Percentiles rank a stretch among this genome's conserved stretches.
Conservation (phyloP, 78 protist genomes). For the Protostelium mycophagum region DNA sequence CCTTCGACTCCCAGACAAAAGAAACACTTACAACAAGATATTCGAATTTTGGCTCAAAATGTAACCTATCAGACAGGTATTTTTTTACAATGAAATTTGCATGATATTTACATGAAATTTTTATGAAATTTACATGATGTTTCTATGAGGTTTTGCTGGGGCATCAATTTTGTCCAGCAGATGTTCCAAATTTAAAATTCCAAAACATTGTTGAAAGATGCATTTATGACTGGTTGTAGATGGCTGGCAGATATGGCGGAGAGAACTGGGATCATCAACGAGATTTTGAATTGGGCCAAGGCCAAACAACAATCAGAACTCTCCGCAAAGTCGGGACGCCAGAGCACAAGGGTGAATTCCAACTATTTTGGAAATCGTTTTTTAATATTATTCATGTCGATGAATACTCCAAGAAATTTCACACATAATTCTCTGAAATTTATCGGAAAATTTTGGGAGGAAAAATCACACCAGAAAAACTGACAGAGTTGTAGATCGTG, state of each 20-base stretch:
- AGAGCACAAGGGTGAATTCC: not conserved
- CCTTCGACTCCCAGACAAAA: constrained; percentile 97
- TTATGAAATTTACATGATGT: too few relatives aligned
- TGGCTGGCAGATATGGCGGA: constrained; percentile 6
- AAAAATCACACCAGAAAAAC: not conserved
- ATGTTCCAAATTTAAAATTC: not conserved
- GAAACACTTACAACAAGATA: constrained; percentile 77
- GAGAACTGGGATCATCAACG: constrained; percentile 30
- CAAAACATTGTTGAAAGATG: too few relatives aligned
- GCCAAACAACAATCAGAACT: constrained; percentile 53
- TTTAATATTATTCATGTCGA: too few relatives aligned
- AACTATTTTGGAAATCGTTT: not conserved
- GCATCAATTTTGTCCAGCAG: not conserved
- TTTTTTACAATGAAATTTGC: too few relatives aligned
- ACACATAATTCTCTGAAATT: too few relatives aligned
- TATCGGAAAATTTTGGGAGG: too few relatives aligned
- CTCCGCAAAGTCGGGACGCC: not conserved
- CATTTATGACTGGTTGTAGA: not conserved
- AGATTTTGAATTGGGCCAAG: constrained; percentile 52
- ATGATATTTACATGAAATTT: too few relatives aligned
- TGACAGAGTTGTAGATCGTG: constrained; percentile 19
- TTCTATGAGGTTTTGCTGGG: too few relatives aligned
- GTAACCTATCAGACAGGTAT: constrained; percentile 65
- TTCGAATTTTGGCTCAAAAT: constrained; percentile 80
- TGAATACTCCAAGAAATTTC: not conserved